Evolutionary conservation across 352 stramenopile genomes (phyloP), one percentile per base, ranked within the genome.

Genomic region (Phytopythium boreale): DNA sequence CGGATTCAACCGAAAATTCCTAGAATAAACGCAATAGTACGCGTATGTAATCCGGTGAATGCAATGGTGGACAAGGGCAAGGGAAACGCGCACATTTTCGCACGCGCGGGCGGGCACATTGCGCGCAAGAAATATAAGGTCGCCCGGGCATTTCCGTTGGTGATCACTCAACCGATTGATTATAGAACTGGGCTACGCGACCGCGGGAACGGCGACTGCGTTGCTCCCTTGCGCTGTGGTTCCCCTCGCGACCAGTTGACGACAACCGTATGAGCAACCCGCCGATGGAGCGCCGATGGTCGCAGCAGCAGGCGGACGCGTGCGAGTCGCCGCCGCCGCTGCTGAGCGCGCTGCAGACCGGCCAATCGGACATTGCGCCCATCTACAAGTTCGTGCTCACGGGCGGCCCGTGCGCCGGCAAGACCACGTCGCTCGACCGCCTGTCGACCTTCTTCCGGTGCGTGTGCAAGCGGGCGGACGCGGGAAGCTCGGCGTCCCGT

Each of bases 331-430:
- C 77, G 29, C 76, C 68, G 26, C 84, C 82, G 55, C 69, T 93
- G 63, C 67, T 95, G 41, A 92, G 80, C 39, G 70, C 80, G 37
- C 74, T 95, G 57, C 80, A 89, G 60, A 77, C 70, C 22, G 86
- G 84, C 20, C 78, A 92, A 59, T 74, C 76, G 59, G 84, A 90
- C 63, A 80, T 88, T 43, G 73, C 81, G 44, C 84, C 81, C 5
- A 93, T 98, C 51, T 97, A 97, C 76, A 95, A 95, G 70, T 96
- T 98, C 62, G 91, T 98, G 53, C 82, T 98, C 63, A 98, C 94
- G 44, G 96, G 94, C 57, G 96, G 94, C 17, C 96, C 94, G 3
- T 98, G 96, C 74, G 96, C 93, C 24, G 96, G 96, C 56, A 98
- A 99, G 70, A 99, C 96, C 49, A 98, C 96, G 59, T 97, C 92